Conservation (phyloP, 2,329 filamentous ascomycete species). For the Zasmidium cellare region DNA sequence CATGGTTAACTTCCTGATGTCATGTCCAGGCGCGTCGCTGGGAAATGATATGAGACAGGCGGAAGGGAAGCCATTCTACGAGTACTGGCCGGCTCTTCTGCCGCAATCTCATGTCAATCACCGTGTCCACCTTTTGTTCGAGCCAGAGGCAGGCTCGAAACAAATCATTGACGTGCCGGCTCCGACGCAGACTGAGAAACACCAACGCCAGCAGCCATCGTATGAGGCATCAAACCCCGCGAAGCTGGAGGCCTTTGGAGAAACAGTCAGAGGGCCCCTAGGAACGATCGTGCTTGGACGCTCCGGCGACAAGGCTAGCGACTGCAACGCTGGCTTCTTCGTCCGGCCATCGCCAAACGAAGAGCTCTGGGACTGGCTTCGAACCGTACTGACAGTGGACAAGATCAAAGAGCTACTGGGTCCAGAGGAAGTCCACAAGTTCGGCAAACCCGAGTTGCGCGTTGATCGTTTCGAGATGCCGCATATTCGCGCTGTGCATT, state of each 20-base stretch:
- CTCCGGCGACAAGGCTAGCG: slow-evolving; percentile 31
- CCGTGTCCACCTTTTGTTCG: slow-evolving; percentile 15
- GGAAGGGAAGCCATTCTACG: slow-evolving; percentile 17
- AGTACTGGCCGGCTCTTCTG: slow-evolving; percentile 18
- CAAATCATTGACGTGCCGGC: slow-evolving; percentile 17
- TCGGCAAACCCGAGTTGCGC: slow-evolving; percentile 12
- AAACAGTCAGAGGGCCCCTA: slow-evolving; percentile 34
- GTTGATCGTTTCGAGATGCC: slow-evolving; percentile 13
- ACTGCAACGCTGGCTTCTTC: slow-evolving; percentile 39
- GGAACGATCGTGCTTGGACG: slow-evolving; percentile 32
- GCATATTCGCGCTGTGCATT: slow-evolving; percentile 8
- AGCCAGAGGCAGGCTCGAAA: slow-evolving; percentile 13
- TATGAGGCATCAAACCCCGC: slow-evolving; percentile 34
- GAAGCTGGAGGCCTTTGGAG: slow-evolving; percentile 27
- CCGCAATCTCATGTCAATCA: slow-evolving; percentile 17
- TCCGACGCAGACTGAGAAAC: slow-evolving; percentile 14
- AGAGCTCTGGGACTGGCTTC: slow-evolving; percentile 31
- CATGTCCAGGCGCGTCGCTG: slow-evolving; percentile 17
- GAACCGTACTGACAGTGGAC: slow-evolving; percentile 21
- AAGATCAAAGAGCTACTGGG: slow-evolving; percentile 27
- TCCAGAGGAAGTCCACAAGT: slow-evolving; percentile 25
- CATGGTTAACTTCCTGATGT: slow-evolving; percentile 22
- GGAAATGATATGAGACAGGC: slow-evolving; percentile 19
- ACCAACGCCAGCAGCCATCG: slow-evolving; percentile 18
- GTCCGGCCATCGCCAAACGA: slow-evolving; percentile 29